These are phyloP conservation scores for Mentha longifolia DNA, from an alignment of 257 asterid genomes.

Conservation along the genomic window DNA sequence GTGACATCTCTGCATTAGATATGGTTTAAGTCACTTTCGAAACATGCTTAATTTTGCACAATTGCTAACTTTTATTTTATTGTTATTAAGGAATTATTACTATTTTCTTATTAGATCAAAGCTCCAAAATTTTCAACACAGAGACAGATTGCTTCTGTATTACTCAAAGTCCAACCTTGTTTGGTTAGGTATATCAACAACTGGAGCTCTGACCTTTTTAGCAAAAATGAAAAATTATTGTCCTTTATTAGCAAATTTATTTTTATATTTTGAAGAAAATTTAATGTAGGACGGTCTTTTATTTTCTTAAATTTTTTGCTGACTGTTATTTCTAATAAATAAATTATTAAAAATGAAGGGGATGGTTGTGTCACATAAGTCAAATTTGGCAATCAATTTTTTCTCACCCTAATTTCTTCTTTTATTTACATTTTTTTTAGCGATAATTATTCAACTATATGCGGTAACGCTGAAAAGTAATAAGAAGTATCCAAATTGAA, in stretches of 20 bases:
- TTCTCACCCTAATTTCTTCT: conserved; percentile 11
- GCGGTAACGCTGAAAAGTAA: conserved; percentile 12
- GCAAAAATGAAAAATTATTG: conserved; percentile 2
- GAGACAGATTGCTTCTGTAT: conserved; percentile 35
- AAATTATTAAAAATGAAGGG: background rate
- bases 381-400: conserved; percentile 25
- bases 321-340: background rate
- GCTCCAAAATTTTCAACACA: background rate
- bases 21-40: conserved; percentile 30
- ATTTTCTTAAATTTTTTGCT: background rate
- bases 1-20: conserved; percentile 21
- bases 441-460: background rate
- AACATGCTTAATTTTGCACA: conserved; percentile 35
- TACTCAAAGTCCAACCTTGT: conserved; percentile 30
- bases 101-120: background rate
- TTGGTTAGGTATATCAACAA: conserved; percentile 40
- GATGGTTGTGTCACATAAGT: conserved; percentile 24
- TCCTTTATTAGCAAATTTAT: too few relatives aligned
- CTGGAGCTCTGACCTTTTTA: conserved; percentile 36
- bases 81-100: background rate
- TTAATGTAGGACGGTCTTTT: too few relatives aligned
- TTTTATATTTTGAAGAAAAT: too few relatives aligned
- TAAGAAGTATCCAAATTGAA: conserved; percentile 31
- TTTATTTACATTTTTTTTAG: background rate
- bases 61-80: background rate